phyloP scores from a whole-genome alignment of 352 stramenopile genomes.

The Globisporangium rhizosaccharum region DNA sequence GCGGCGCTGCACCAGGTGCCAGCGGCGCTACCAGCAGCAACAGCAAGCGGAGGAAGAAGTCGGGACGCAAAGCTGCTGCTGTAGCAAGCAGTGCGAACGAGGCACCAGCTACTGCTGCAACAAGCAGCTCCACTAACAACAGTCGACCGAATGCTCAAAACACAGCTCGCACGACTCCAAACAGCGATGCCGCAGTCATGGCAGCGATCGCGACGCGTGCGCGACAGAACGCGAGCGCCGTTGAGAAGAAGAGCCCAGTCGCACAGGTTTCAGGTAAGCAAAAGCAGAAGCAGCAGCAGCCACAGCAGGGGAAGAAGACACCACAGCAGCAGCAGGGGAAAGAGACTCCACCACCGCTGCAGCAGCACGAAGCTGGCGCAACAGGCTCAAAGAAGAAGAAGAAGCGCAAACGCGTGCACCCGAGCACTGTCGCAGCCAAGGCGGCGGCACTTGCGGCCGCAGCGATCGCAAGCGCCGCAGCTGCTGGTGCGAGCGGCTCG shows the following conservation, averaged over 20 bases:
- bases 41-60: background rate
- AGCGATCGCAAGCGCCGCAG: background rate
- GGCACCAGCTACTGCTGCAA: background rate
- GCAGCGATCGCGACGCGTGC: background rate
- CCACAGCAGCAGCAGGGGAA: background rate
- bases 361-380: background rate
- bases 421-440: background rate
- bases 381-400: background rate
- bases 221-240: background rate
- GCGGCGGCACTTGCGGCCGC: background rate
- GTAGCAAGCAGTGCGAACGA: background rate
- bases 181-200: background rate
- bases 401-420: background rate
- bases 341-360: background rate
- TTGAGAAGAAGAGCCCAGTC: background rate
- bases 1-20: too few species aligned
- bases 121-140: background rate
- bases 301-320: background rate
- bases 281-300: background rate
- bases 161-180: background rate
- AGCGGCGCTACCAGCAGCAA: background rate
- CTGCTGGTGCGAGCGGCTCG: background rate
- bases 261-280: background rate
- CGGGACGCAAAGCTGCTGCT: background rate
- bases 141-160: background rate